A percentile compares a stretch with the other conserved stretches of the same genome.
Conservation (phyloP, 495 filamentous ascomycete species). For the Podospora anserina region DNA sequence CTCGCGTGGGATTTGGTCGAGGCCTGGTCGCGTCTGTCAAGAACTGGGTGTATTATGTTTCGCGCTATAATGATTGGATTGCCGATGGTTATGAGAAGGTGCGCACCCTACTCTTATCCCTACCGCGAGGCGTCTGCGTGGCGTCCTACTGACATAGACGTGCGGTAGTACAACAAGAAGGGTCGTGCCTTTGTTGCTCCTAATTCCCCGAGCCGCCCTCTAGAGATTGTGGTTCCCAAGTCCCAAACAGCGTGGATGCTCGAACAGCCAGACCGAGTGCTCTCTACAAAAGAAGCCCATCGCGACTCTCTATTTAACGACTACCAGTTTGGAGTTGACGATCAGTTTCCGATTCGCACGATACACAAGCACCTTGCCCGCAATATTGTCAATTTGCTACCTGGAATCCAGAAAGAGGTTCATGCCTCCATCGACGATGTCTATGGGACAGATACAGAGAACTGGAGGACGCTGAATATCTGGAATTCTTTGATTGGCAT, state of each 20-base stretch:
- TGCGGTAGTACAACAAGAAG: conserved; percentile 32
- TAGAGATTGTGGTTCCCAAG: conserved; percentile 37
- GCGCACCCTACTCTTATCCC: not conserved
- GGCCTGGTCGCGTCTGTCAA: conserved; percentile 29
- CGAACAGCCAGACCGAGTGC: conserved; percentile 34
- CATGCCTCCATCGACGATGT: conserved; percentile 28
- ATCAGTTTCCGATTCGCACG: conserved; percentile 31
- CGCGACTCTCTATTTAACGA: conserved; percentile 29
- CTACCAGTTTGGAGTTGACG: conserved; percentile 34
- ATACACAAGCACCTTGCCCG: conserved; percentile 39
- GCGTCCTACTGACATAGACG: conserved; percentile 7
- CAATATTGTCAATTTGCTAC: conserved; percentile 32
- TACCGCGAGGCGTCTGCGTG: not conserved
- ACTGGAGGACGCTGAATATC: conserved; percentile 35
- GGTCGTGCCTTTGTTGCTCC: conserved; percentile 33
- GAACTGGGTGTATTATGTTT: conserved; percentile 32
- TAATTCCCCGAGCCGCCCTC: conserved; percentile 29
- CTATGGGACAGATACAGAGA: conserved; percentile 33
- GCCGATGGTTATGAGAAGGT: conserved; percentile 37
- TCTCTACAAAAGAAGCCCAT: conserved; percentile 34
- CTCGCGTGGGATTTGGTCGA: conserved; percentile 32
- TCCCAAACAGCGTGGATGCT: conserved; percentile 38
- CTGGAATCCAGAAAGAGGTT: conserved; percentile 34
- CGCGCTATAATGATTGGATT: conserved; percentile 32
- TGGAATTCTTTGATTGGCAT: conserved; percentile 37